Evolutionary conservation across 1,284 basidiomycete species (phyloP), one percentile per base, ranked within the genome.

Genomic region (Sanghuangporus weigelae): DNA sequence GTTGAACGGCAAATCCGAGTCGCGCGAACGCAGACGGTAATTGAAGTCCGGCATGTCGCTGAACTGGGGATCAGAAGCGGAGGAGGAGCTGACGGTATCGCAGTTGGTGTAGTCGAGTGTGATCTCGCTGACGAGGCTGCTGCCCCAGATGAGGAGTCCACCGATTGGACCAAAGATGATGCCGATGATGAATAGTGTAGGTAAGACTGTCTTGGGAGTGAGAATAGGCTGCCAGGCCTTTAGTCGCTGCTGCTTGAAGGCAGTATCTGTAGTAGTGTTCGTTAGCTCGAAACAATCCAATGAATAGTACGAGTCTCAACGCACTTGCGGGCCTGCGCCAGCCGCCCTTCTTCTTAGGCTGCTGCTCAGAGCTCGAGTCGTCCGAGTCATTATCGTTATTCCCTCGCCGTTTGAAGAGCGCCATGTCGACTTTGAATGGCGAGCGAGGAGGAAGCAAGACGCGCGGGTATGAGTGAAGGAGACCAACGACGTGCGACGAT

Each of bases 201-300:
- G 97, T 11, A 99, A 83, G 14, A 99, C 97, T 1, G 95, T 96
- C 76, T 95, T 95, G 2, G 97, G 97, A 0, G 96, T 98, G 49
- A 99, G 84, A 73, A 99, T 98, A 19, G 97, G 97, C 82, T 99
- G 97, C 97, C 97, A 99, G 71, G 97, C 97, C 79, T 98, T 98
- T 73, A 99, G 85, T 63, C 97, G 92, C 77, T 99, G 97, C 76
- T 99, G 97, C 79, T 98, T 98, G 86, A 98, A 98, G 51, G 96
- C 96, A 59, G 96, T 99, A 78, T 98, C 95, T 85, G 31, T 3
- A 7, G 35, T 4, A 59, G 2, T 11, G 4, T 14, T 19, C 49
- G 44, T 42, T 31, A 39, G 59, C 55, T 64, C 59, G 59, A 57
- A 39, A 40, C 59, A 46, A 36, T 23, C n/a, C 35, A 55, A 21